Base-by-base conservation (phyloP, 805 yeast species). In the Allodekkera sacchari region DNA sequence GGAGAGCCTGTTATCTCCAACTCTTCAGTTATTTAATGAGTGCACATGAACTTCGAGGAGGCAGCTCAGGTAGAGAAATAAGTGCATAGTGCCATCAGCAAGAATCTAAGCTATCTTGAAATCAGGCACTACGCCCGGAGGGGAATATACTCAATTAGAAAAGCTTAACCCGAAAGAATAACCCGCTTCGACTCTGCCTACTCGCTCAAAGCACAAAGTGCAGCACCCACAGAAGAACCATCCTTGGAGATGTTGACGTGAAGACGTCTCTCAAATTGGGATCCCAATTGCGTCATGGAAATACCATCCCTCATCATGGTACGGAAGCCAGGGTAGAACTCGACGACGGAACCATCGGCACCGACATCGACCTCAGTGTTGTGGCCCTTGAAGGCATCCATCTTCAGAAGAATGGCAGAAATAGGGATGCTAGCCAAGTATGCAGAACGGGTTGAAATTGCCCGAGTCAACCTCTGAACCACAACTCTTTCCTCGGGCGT, bases 191-290 rank as follows among this genome's bases (percentile, higher is more conserved):
- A n/a, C n/a, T n/a, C n/a, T n/a, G n/a, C n/a, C 14, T 25, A 29
- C 20, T 43, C 52, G 33, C 54, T 46, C 33, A 57, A 52, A 7
- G 96, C 96, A 63, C 96, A 84, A 39, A 89, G 64, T 2, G 97
- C 97, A 28, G 96, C 97, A 43, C 98, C 98, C 27, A 88, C 95
- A 38, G 96, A 95, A 35, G 94, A 80, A 28, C 97, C 97, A 51
- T 92, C 97, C 55, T 84, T 83, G 19, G 96, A 92, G 43, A 88
- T 77, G 41, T 76, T 76, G 39, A 89, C 62, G 45, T 76, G 80
- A 28, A 85, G 64, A 48, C 83, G 76, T 57, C 84, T 74, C 46
- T 76, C 84, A 37, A 79, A 75, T 28, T 82, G 80, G 27, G 80
- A 66, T 35, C 88, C 88, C 26, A 88, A 68, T 42, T 78, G 75